phyloP scores from a whole-genome alignment of 2,329 filamentous ascomycete species.

The Cytospora piceicola region DNA sequence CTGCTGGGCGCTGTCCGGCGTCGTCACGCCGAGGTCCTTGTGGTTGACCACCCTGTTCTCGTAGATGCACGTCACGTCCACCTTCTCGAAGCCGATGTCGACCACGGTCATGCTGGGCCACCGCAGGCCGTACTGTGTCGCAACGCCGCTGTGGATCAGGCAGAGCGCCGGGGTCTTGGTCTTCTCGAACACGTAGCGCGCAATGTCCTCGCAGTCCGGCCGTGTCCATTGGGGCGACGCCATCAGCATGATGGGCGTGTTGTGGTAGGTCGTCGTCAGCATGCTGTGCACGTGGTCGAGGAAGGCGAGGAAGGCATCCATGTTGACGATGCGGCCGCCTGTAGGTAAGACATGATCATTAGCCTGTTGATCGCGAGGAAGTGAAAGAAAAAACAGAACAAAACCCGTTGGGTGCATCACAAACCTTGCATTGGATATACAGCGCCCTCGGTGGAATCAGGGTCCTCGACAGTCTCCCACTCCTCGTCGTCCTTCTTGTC shows the following conservation, averaged over 20 bases:
- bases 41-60: slow-evolving; percentile 77
- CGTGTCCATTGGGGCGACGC: slow-evolving; percentile 89
- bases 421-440: slow-evolving; percentile 78
- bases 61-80: slow-evolving; percentile 87
- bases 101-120: slow-evolving; percentile 80
- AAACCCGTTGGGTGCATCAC: slow-evolving; percentile 27
- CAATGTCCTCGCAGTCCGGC: slow-evolving; percentile 82
- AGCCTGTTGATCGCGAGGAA: slow-evolving; percentile 4
- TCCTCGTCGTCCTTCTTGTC: slow-evolving; percentile 57
- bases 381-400: too few species aligned
- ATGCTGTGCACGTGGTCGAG: slow-evolving; percentile 89
- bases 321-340: slow-evolving; percentile 83
- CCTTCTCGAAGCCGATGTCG: slow-evolving; percentile 90
- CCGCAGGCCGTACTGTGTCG: slow-evolving; percentile 82
- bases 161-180: slow-evolving; percentile 93
- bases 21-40: slow-evolving; percentile 61
- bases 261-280: slow-evolving; percentile 90
- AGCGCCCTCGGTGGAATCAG: slow-evolving; percentile 83
- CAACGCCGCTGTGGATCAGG: slow-evolving; percentile 85
- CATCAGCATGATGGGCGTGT: slow-evolving; percentile 91
- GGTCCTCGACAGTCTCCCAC: slow-evolving; percentile 82
- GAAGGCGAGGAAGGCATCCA: slow-evolving; percentile 91
- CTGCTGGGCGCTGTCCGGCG: slow-evolving; percentile 47
- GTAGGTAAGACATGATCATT: slow-evolving; percentile 22
- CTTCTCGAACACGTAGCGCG: slow-evolving; percentile 96